Evolutionary conservation across 176 grass and related monocot genomes (phyloP).

Genomic region (Lolium perenne): DNA sequence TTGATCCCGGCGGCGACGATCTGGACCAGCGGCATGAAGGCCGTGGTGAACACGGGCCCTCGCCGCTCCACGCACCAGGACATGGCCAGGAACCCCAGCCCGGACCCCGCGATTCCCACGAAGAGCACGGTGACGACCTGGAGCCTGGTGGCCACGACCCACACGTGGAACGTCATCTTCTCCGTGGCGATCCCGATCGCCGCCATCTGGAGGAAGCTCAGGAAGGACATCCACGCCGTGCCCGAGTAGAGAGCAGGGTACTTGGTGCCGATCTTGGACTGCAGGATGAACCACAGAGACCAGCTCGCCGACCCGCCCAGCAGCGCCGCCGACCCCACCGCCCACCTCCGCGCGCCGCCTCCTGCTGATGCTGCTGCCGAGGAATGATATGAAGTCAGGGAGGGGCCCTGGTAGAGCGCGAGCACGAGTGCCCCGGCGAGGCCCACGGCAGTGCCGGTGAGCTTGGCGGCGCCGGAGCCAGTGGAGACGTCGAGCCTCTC

Average conservation of each 20-base stretch:
- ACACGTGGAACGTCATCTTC: constrained; percentile 44
- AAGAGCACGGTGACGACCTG: constrained; percentile 67
- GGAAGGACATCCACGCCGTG: constrained; percentile 61
- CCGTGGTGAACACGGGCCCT: constrained; percentile 74
- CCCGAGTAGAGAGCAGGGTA: constrained; percentile 61
- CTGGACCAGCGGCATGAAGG: constrained; percentile 84
- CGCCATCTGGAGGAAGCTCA: constrained; percentile 68
- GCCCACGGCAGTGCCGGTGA: constrained; percentile 54
- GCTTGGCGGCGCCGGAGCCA: constrained; percentile 42
- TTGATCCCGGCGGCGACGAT: constrained; percentile 70
- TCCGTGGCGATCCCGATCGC: constrained; percentile 45
- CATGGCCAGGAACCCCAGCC: constrained; percentile 72
- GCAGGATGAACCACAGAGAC: constrained; percentile 71
- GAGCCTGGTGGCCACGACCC: constrained; percentile 53
- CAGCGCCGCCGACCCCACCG: constrained; percentile 57
- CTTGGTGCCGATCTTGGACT: constrained; percentile 64
- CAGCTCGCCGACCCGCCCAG: constrained; percentile 57
- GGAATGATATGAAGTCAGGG: constrained; percentile 34
- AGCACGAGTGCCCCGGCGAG: constrained; percentile 64
- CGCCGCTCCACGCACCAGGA: constrained; percentile 81
- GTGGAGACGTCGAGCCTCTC: not conserved
- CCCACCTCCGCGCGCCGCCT: constrained; percentile 45
- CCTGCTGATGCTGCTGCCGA: not conserved
- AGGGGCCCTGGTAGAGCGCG: constrained; percentile 63
- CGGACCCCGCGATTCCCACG: constrained; percentile 63